These are phyloP conservation scores for Cercospora nicotianae DNA, from an alignment of 2,329 filamentous ascomycete genomes.

Conservation along the genomic window DNA sequence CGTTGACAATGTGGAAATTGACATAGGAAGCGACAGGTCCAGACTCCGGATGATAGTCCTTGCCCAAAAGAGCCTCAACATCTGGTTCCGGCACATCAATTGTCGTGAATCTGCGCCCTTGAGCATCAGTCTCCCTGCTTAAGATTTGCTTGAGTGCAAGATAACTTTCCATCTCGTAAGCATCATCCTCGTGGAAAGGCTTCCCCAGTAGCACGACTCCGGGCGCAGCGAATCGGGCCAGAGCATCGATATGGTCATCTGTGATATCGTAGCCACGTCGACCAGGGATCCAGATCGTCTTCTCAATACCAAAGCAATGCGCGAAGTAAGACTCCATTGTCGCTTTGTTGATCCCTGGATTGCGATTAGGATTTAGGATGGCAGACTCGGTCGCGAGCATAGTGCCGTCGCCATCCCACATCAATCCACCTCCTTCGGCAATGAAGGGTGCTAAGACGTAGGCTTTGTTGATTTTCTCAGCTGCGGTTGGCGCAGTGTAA, in stretches of 20 bases:
- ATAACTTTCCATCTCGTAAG: conserved; percentile 6
- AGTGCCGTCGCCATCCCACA: conserved; percentile 25
- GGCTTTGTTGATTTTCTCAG: conserved; percentile 15
- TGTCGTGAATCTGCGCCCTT: conserved; percentile 14
- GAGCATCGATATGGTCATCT: conserved; percentile 25
- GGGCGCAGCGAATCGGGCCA: conserved; percentile 21
- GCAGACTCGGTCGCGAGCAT: conserved; percentile 25
- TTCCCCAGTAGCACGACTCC: conserved; percentile 18
- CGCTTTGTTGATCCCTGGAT: conserved; percentile 19
- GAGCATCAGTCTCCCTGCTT: conserved; percentile 15
- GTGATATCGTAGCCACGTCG: conserved; percentile 21
- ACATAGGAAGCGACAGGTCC: conserved; percentile 21
- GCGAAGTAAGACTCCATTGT: conserved; percentile 18
- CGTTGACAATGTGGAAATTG: conserved; percentile 24
- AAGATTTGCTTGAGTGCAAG: conserved; percentile 3
- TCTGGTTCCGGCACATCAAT: conserved; percentile 20
- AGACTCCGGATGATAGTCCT: conserved; percentile 14
- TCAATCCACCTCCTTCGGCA: conserved; percentile 21
- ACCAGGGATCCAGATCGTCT: conserved; percentile 25
- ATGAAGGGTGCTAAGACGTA: conserved; percentile 16
- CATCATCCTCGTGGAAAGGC: conserved; percentile 6
- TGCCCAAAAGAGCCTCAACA: conserved; percentile 7
- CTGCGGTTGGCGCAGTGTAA: conserved; percentile 15
- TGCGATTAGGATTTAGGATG: conserved; percentile 26
- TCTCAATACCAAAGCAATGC: conserved; percentile 20